These are phyloP conservation scores for Lipomyces japonicus DNA, from an alignment of 805 yeast species.

Conservation along the genomic window DNA sequence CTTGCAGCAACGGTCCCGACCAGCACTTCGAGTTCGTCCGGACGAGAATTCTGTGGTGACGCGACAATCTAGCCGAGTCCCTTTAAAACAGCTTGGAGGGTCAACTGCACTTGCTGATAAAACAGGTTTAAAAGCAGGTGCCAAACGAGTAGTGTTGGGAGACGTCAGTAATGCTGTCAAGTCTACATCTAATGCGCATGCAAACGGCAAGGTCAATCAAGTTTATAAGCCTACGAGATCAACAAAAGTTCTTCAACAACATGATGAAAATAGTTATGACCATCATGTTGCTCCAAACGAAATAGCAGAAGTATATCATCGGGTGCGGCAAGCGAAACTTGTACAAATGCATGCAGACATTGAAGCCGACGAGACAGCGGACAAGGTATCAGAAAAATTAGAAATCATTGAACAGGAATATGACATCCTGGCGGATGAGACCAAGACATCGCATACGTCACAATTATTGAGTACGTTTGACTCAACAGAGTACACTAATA, in stretches of 20 bases:
- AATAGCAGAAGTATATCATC: slow-evolving; percentile 17
- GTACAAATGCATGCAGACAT: slow-evolving; percentile 4
- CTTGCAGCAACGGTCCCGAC: slow-evolving; percentile 1
- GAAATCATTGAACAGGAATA: slow-evolving; percentile 8
- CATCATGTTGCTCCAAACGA: slow-evolving; percentile 21
- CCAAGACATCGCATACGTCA: neutral
- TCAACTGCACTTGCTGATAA: slow-evolving; percentile 10
- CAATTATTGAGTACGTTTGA: slow-evolving; percentile 4
- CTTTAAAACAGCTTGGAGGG: neutral
- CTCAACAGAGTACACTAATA: slow-evolving; percentile 19
- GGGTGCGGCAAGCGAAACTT: slow-evolving; percentile 12
- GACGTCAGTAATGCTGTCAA: slow-evolving; percentile 24
- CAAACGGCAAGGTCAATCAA: slow-evolving; percentile 21
- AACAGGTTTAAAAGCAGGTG: slow-evolving; percentile 23
- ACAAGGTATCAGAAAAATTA: slow-evolving; percentile 4
- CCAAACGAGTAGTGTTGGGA: slow-evolving; percentile 26
- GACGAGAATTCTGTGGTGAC: slow-evolving; percentile 19
- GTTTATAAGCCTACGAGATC: neutral
- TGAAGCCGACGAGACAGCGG: slow-evolving; percentile 6
- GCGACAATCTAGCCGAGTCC: slow-evolving; percentile 10
- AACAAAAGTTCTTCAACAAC: neutral
- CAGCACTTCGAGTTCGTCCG: slow-evolving; percentile 21
- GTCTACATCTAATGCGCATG: neutral
- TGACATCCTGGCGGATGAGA: slow-evolving; percentile 7
- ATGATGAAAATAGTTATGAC: slow-evolving; percentile 6